Evolutionary conservation across 768 basidiomycete species (phyloP).

Genomic region (Lepiota brunneoincarnata): DNA sequence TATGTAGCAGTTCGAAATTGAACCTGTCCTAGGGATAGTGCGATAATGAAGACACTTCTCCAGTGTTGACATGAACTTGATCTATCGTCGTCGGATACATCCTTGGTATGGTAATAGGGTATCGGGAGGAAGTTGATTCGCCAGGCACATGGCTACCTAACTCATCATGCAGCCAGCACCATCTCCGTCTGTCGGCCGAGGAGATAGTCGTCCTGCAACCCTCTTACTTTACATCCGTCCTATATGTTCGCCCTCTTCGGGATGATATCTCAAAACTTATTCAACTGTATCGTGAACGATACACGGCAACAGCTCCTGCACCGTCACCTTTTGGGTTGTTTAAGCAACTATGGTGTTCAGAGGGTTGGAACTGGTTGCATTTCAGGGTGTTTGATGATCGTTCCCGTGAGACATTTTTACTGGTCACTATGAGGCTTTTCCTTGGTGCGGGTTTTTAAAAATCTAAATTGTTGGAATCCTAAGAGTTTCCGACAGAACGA

Average conservation of each 20-base stretch:
- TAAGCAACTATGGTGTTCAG: constrained; percentile 63
- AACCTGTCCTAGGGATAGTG: constrained; percentile 20
- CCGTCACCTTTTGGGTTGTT: constrained; percentile 63
- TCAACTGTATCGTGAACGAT: constrained; percentile 49
- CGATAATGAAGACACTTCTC: constrained; percentile 21
- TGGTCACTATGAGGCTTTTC: constrained; percentile 59
- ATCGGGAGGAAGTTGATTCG: neutral
- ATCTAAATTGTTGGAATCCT: neutral
- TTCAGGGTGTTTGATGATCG: constrained; percentile 70
- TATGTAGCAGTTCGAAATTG: constrained; percentile 20
- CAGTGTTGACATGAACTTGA: constrained; percentile 20
- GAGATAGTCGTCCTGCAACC: constrained; percentile 64
- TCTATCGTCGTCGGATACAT: constrained; percentile 3
- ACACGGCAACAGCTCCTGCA: constrained; percentile 26
- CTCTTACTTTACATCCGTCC: constrained; percentile 73
- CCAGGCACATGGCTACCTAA: neutral
- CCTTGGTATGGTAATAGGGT: neutral
- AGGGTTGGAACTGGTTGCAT: constrained; percentile 77
- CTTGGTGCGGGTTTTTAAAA: constrained; percentile 43
- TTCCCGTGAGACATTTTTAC: constrained; percentile 61
- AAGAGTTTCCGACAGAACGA: constrained; percentile 43
- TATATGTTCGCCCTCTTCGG: constrained; percentile 63
- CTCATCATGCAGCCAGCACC: constrained; percentile 44
- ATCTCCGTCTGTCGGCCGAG: constrained; percentile 49
- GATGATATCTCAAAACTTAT: constrained; percentile 61